These are phyloP conservation scores for Cichorium intybus DNA, from an alignment of 140 eudicot species.

Conservation along the genomic window DNA sequence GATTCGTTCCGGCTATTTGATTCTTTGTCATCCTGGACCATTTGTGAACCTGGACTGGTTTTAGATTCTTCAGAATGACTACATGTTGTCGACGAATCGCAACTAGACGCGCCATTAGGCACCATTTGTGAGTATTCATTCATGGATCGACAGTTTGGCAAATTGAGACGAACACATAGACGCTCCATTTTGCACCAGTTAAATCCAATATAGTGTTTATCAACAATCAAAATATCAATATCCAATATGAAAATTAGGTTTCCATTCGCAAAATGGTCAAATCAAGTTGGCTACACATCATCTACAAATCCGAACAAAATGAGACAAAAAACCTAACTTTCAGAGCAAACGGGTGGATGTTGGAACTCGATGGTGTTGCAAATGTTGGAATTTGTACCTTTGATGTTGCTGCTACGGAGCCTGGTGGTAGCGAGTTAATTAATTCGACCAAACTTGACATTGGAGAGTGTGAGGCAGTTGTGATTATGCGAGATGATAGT, in stretches of 20 bases:
- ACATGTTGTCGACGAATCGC: conserved; percentile 44
- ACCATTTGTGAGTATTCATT: conserved; percentile 18
- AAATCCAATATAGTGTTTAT: not conserved
- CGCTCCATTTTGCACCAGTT: conserved; percentile 8
- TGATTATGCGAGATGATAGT: conserved; percentile 1
- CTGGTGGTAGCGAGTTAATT: conserved; percentile 7
- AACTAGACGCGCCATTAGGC: conserved; percentile 25
- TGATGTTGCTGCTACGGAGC: conserved; percentile 23
- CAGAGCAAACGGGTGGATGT: not conserved
- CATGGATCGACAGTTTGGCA: conserved; percentile 23
- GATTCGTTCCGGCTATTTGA: not conserved
- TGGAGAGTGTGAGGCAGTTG: not conserved
- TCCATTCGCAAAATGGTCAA: not conserved
- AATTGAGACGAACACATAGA: conserved; percentile 28
- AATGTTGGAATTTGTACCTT: conserved; percentile 5
- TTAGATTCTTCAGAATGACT: conserved; percentile 35
- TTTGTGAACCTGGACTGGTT: not conserved
- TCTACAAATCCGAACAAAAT: not conserved
- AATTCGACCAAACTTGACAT: not conserved
- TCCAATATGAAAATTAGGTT: not conserved
- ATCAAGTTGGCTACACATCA: not conserved
- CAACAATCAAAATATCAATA: not conserved
- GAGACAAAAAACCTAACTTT: not conserved
- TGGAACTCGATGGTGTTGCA: not conserved
- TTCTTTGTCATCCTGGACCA: conserved; percentile 23